These are phyloP conservation scores for Meredithiella fracta DNA, from an alignment of 2,329 filamentous ascomycete genomes.

Conservation along the genomic window DNA sequence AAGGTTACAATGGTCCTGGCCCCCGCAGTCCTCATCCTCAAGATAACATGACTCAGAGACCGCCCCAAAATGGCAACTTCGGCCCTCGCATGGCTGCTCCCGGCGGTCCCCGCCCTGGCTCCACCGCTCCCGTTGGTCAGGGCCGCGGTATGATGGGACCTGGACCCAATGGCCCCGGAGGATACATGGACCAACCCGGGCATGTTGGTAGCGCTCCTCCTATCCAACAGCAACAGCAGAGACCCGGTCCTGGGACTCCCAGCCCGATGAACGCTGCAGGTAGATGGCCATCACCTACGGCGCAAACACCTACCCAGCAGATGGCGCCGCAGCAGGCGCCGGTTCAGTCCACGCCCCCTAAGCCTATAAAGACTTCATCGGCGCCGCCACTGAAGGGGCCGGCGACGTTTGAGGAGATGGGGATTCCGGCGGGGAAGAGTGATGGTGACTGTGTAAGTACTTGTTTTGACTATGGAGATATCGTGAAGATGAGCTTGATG, in stretches of 20 bases:
- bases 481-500: neutral
- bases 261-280: constrained; percentile 16
- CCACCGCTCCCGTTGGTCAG: constrained; percentile 19
- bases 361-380: constrained; percentile 26
- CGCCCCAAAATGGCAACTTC: constrained; percentile 20
- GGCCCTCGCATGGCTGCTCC: constrained; percentile 22
- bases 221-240: constrained; percentile 16
- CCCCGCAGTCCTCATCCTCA: constrained; percentile 17
- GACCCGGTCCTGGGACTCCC: constrained; percentile 9
- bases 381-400: constrained; percentile 54
- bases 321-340: constrained; percentile 17
- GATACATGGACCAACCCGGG: constrained; percentile 10
- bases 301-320: constrained; percentile 16
- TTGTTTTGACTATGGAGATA: neutral
- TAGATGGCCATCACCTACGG: neutral
- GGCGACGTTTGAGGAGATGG: constrained; percentile 97
- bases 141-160: constrained; percentile 16
- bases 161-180: constrained; percentile 17
- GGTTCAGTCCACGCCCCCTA: constrained; percentile 21
- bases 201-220: constrained; percentile 26
- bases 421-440: constrained; percentile 66
- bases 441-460: constrained; percentile 78
- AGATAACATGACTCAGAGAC: constrained; percentile 12
- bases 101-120: constrained; percentile 18
- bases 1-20: constrained; percentile 14